These are phyloP conservation scores for Ustilago bromivora DNA, from an alignment of 1,284 basidiomycete species.

Conservation along the genomic window DNA sequence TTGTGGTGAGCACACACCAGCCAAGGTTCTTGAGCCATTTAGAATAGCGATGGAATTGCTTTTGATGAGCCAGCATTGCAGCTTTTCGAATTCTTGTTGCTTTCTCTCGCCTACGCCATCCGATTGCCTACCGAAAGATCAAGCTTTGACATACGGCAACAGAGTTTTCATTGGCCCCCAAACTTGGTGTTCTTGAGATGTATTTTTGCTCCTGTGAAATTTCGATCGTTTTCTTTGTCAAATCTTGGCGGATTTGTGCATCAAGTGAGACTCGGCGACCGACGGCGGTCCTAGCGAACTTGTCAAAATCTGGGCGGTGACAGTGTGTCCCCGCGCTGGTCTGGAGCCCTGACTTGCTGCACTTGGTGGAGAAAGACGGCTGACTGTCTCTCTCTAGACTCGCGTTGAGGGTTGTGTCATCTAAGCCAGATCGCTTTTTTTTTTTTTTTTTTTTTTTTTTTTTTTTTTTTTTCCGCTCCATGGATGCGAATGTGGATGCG, in stretches of 20 bases:
- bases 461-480: too few species aligned
- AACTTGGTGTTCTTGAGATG: background rate
- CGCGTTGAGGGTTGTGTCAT: conserved; percentile 10
- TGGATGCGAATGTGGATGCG: background rate
- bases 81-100: background rate
- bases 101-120: background rate
- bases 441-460: background rate
- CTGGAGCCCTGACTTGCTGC: background rate
- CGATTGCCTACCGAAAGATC: background rate
- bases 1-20: background rate
- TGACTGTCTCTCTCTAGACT: background rate
- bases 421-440: conserved; percentile 13
- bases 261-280: conserved; percentile 16
- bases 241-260: conserved; percentile 7
- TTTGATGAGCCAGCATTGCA: background rate
- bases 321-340: background rate
- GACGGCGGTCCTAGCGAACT: conserved; percentile 16
- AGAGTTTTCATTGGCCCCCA: background rate
- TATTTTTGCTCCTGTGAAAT: background rate
- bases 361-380: background rate
- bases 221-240: conserved; percentile 6
- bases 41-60: background rate
- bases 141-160: conserved; percentile 1
- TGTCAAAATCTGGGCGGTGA: conserved; percentile 3
- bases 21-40: conserved; percentile 1